Base-by-base conservation (phyloP, 2,329 filamentous ascomycete genomes). In the Fusarium musae region DNA sequence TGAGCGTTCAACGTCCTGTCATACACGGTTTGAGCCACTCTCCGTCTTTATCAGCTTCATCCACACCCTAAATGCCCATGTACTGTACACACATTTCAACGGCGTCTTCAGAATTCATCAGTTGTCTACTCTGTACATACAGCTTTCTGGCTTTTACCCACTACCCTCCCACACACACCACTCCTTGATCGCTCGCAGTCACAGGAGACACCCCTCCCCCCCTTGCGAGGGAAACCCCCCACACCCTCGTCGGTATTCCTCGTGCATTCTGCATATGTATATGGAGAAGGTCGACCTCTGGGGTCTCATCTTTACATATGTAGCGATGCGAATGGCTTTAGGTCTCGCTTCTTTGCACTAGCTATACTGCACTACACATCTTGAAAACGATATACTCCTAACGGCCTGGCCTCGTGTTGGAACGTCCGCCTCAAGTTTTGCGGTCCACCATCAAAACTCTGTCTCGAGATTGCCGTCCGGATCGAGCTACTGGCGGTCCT, bases 181-280 rank as follows among this genome's bases (percentile, higher is more conserved):
- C 69, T 71, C 59, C 67, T 67, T 70, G 62, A 67, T 71, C 69
- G 54, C 71, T 66, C 71, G 61, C 46, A 52, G 57, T 63, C 61
- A 60, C 63, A 67, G 23, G 42, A 60, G 49, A 59, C 65, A 61
- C 73, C 66, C 61, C 68, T 52, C 56, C 66, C 57, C 57, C 37
- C 53, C 63, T 67, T 63, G 53, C 42, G 44, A 70, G 49, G 58
- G 49, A 49, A 63, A 69, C 40, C 61, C 69, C 70, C 63, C 68
- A 60, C 71, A 70, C 74, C 76, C 74, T 74, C 66, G 67, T 66
- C 71, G 75, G 74, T 78, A 77, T 68, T 76, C 74, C 71, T 76
- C 75, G 68, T 77, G 74, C 72, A 59, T 63, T 57, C 70, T 78
- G 68, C 74, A 73, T 72, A 70, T 72, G 71, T 77, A 77, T 64